Percentiles rank a stretch among this genome's conserved stretches.
Conservation (phyloP, 305 asterid species). For the Vinca major region DNA sequence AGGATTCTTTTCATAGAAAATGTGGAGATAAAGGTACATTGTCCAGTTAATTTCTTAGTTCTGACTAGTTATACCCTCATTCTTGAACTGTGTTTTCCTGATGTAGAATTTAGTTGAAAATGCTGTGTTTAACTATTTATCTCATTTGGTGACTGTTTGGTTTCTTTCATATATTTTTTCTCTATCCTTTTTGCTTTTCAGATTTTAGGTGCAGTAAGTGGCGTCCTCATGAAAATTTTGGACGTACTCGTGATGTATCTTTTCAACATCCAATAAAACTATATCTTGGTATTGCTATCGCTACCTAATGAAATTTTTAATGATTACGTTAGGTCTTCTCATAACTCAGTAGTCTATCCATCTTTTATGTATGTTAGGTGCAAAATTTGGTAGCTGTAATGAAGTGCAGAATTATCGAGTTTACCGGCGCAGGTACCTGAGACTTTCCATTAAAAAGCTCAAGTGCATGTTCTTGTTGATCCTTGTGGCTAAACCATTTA, state of each 20-base stretch:
- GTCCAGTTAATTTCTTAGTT: slow-evolving; percentile 13
- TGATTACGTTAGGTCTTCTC: slow-evolving; percentile 1
- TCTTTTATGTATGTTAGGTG: slow-evolving; percentile 37
- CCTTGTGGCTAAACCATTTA: not conserved
- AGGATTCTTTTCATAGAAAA: slow-evolving; percentile 59
- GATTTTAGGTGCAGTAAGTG: slow-evolving; percentile 77
- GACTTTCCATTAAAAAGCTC: slow-evolving; percentile 10
- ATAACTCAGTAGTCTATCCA: not conserved
- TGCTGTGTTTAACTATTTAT: slow-evolving; percentile 12
- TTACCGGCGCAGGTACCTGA: slow-evolving; percentile 51
- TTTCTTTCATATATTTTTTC: not conserved
- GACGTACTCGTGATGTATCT: slow-evolving; percentile 63
- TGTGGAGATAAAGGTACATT: slow-evolving; percentile 90
- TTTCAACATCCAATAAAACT: slow-evolving; percentile 94
- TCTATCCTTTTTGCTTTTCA: slow-evolving; percentile 14
- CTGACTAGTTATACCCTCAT: not conserved
- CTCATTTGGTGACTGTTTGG: slow-evolving; percentile 8
- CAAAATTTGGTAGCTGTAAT: slow-evolving; percentile 74
- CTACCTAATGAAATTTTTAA: slow-evolving; percentile 1
- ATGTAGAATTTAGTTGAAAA: not conserved
- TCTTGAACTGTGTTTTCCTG: slow-evolving; percentile 2
- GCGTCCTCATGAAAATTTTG: slow-evolving; percentile 59
- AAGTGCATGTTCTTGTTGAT: slow-evolving; percentile 15
- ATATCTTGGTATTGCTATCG: slow-evolving; percentile 58
- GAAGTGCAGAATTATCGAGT: slow-evolving; percentile 61